A percentile compares a stretch with the other conserved stretches of the same genome.
phyloP scores from a whole-genome alignment of 768 basidiomycete genomes.

The Psilocybe cubensis region DNA sequence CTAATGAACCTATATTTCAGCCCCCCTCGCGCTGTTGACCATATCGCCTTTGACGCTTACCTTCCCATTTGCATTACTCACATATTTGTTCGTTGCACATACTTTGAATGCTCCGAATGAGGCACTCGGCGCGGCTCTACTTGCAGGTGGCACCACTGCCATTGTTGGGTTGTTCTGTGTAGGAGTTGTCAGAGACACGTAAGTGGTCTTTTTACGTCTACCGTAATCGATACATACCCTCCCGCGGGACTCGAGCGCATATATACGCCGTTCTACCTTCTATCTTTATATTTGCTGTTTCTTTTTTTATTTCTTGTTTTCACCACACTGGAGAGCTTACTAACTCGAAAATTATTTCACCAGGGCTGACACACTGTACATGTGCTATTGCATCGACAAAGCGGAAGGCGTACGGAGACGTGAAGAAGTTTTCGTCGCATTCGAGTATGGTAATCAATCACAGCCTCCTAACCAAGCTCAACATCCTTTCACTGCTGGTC shows the following conservation, averaged over 20 bases:
- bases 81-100: conserved; percentile 91
- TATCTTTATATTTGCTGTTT: background rate
- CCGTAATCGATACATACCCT: too few species aligned
- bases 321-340: background rate
- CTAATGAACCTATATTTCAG: conserved; percentile 27
- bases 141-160: conserved; percentile 80
- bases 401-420: conserved; percentile 40
- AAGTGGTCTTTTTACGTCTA: conserved; percentile 26
- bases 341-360: background rate
- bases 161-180: conserved; percentile 85
- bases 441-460: conserved; percentile 33
- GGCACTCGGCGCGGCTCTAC: conserved; percentile 73
- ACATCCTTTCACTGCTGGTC: too few species aligned
- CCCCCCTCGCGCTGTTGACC: conserved; percentile 73
- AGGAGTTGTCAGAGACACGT: conserved; percentile 75
- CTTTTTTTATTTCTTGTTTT: background rate
- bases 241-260: too few species aligned
- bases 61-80: conserved; percentile 78
- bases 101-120: conserved; percentile 69
- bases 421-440: conserved; percentile 47
- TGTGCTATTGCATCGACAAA: conserved; percentile 56
- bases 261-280: too few species aligned
- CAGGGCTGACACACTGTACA: conserved; percentile 48
- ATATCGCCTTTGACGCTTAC: conserved; percentile 80
- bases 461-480: background rate